These are phyloP conservation scores for Phytomonas francai DNA, from an alignment of 208 protist genomes.

Conservation along the genomic window DNA sequence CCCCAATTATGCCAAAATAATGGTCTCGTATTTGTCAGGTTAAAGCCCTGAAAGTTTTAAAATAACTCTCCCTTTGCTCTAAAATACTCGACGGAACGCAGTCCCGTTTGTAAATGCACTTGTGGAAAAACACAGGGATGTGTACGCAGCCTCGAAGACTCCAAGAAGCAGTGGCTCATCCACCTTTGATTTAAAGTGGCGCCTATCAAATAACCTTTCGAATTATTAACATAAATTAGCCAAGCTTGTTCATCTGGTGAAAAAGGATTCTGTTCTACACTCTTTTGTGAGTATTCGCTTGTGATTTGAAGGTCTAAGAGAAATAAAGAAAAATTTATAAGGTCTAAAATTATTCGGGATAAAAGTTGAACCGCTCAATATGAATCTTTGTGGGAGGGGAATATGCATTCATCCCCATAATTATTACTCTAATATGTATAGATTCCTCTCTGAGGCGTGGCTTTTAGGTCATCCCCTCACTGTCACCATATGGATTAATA, in stretches of 20 bases:
- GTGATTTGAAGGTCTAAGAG: background rate
- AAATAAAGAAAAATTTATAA: background rate
- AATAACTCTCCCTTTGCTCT: background rate
- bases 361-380: background rate
- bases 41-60: conserved; percentile 55
- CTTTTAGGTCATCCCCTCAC: background rate
- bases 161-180: too few relatives aligned
- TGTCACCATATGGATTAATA: background rate
- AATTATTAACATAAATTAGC: background rate
- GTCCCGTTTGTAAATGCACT: conserved; percentile 19
- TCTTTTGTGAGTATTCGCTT: background rate
- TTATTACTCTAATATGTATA: background rate
- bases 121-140: conserved; percentile 35
- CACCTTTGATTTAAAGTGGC: background rate
- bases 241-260: background rate
- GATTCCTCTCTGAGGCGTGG: background rate
- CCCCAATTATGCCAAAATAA: conserved; percentile 63
- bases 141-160: background rate
- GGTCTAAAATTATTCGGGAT: background rate
- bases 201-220: background rate
- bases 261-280: background rate
- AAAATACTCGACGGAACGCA: background rate
- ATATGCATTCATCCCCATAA: background rate
- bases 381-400: background rate
- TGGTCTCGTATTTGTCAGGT: conserved; percentile 80